Evolutionary conservation across 2,329 filamentous ascomycete genomes (phyloP).

Genomic region (Alternaria arbusti): DNA sequence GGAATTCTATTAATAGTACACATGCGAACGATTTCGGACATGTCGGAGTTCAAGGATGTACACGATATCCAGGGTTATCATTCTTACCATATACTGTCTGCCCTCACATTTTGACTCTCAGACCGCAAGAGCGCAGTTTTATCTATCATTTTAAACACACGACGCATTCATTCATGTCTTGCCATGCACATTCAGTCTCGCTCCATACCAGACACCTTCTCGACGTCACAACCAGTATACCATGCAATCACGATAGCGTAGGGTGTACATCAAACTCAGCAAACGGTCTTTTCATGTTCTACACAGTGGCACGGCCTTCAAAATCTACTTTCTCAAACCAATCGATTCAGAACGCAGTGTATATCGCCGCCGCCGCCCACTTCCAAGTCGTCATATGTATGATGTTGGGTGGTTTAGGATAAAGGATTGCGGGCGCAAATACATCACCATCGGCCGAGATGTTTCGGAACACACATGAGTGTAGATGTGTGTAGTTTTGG

Average conservation of each 20-base stretch:
- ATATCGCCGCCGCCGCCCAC: background rate
- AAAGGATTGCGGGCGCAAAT: background rate
- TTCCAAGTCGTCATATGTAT: background rate
- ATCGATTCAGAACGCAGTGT: background rate
- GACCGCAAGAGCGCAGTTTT: background rate
- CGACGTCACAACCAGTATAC: background rate
- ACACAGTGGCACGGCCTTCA: background rate
- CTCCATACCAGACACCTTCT: background rate
- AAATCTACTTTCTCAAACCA: too few species aligned
- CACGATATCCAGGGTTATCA: background rate
- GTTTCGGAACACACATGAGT: background rate
- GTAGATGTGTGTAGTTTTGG: background rate
- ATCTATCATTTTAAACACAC: background rate
- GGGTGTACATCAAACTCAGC: background rate
- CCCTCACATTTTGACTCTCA: background rate
- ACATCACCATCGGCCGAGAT: background rate
- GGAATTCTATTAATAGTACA: slow-evolving; percentile 27
- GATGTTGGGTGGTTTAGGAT: background rate
- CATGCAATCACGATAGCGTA: background rate
- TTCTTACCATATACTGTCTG: background rate
- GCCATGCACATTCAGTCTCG: background rate
- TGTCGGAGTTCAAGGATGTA: background rate
- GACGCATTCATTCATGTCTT: background rate
- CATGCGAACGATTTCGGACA: background rate
- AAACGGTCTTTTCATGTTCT: background rate